These are phyloP conservation scores for Parachaetomium inaequale DNA, from an alignment of 495 filamentous ascomycete genomes.

Conservation along the genomic window DNA sequence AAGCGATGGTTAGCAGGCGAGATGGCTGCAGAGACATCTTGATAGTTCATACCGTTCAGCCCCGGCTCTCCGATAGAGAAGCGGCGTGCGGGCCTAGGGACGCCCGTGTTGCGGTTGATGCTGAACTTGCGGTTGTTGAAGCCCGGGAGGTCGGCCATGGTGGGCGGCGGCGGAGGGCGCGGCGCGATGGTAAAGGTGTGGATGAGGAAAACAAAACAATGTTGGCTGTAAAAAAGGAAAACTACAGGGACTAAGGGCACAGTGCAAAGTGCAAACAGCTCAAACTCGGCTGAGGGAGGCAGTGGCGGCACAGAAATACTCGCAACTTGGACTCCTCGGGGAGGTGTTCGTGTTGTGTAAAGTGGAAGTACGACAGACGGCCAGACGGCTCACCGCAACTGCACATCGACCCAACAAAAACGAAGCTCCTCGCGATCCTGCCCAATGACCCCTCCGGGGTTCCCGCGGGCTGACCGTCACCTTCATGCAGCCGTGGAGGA, in stretches of 20 bases:
- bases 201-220: neutral
- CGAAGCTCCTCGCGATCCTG: constrained; percentile 6
- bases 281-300: constrained; percentile 1
- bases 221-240: neutral
- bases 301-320: constrained; percentile 8
- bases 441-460: constrained; percentile 5
- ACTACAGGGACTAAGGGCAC: no score
- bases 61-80: constrained; percentile 52
- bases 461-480: neutral
- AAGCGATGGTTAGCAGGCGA: neutral
- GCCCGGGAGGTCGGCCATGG: constrained; percentile 34
- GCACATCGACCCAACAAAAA: constrained; percentile 3
- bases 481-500: neutral
- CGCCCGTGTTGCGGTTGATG: constrained; percentile 55
- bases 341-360: neutral
- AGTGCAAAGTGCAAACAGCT: neutral
- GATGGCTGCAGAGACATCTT: neutral
- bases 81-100: constrained; percentile 45
- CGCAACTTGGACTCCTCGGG: neutral
- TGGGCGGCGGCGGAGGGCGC: constrained; percentile 7
- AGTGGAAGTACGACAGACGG: no score
- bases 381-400: constrained; percentile 9
- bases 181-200: no score
- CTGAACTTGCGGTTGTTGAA: constrained; percentile 54
- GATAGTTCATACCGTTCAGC: constrained; percentile 39